phyloP scores from a whole-genome alignment of 2,329 filamentous ascomycete species.

The Fusarium coffeatum region DNA sequence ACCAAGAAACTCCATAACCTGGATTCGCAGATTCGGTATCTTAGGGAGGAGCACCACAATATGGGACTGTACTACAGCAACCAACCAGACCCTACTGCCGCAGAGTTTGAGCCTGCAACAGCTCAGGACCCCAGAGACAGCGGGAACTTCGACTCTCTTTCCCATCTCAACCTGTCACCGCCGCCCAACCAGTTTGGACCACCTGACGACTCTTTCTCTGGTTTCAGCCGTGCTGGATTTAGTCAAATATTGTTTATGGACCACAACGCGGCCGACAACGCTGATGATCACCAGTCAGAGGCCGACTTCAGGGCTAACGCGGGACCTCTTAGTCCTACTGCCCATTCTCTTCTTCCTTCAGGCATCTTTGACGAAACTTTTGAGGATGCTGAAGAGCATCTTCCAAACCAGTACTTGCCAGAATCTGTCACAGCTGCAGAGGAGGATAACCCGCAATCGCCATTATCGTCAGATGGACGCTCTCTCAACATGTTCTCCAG shows the following conservation, averaged over 20 bases:
- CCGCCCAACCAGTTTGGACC: slow-evolving; percentile 54
- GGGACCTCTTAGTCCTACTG: slow-evolving; percentile 81
- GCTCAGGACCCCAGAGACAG: slow-evolving; percentile 61
- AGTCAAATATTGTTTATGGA: slow-evolving; percentile 66
- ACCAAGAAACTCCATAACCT: slow-evolving; percentile 60
- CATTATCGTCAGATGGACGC: slow-evolving; percentile 65
- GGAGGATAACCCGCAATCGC: slow-evolving; percentile 68
- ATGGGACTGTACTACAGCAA: slow-evolving; percentile 60
- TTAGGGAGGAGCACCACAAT: slow-evolving; percentile 61
- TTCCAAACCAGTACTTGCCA: slow-evolving; percentile 44
- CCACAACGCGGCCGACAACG: slow-evolving; percentile 53
- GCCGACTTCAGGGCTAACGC: slow-evolving; percentile 71
- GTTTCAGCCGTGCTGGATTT: slow-evolving; percentile 66
- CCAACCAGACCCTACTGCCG: slow-evolving; percentile 57
- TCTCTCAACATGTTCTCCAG: slow-evolving; percentile 70
- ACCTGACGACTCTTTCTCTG: slow-evolving; percentile 60
- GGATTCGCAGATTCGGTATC: slow-evolving; percentile 58
- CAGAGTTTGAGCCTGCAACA: slow-evolving; percentile 61
- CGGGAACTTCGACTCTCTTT: slow-evolving; percentile 60
- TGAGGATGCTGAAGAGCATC: slow-evolving; percentile 68
- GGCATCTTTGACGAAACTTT: slow-evolving; percentile 69
- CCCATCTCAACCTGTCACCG: slow-evolving; percentile 55
- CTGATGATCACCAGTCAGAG: slow-evolving; percentile 64
- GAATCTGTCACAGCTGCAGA: slow-evolving; percentile 48
- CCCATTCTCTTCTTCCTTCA: slow-evolving; percentile 78